These are phyloP conservation scores for Sherardia arvensis DNA, from an alignment of 257 asterid genomes.

Conservation along the genomic window DNA sequence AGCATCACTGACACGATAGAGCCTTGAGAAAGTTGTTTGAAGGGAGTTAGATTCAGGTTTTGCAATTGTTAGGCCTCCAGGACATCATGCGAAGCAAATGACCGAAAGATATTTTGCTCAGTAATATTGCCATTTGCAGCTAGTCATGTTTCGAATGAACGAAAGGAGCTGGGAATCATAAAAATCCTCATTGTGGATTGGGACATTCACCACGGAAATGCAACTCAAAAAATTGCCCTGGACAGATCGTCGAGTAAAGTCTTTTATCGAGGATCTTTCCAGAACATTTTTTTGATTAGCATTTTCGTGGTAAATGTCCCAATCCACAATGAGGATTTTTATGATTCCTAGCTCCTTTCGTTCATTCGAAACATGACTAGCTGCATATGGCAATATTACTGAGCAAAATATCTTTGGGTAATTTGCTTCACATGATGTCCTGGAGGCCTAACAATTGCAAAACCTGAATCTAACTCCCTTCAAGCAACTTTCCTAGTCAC, in stretches of 20 bases:
- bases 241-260: conserved; percentile 68
- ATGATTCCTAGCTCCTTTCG: conserved; percentile 74
- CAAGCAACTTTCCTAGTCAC: conserved; percentile 76
- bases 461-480: conserved; percentile 71
- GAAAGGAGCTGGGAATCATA: conserved; percentile 71
- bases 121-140: conserved; percentile 86
- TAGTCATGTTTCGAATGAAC: conserved; percentile 57
- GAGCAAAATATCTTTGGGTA: conserved; percentile 86
- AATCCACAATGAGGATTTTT: conserved; percentile 78
- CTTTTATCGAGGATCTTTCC: conserved; percentile 68
- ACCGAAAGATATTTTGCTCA: conserved; percentile 88
- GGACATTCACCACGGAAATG: conserved; percentile 99
- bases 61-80: conserved; percentile 95
- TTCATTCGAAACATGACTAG: conserved; percentile 64
- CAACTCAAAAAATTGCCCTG: conserved; percentile 80
- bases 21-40: conserved; percentile 74
- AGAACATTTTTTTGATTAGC: conserved; percentile 85
- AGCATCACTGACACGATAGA: conserved; percentile 65
- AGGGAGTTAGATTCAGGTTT: conserved; percentile 75
- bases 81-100: conserved; percentile 79
- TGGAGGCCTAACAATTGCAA: conserved; percentile 94
- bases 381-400: conserved; percentile 83
- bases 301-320: conserved; percentile 99
- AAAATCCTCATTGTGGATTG: conserved; percentile 87
- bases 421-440: conserved; percentile 83